These are phyloP conservation scores for Alternaria conjuncta DNA, from an alignment of 2,329 filamentous ascomycete species.

Conservation along the genomic window DNA sequence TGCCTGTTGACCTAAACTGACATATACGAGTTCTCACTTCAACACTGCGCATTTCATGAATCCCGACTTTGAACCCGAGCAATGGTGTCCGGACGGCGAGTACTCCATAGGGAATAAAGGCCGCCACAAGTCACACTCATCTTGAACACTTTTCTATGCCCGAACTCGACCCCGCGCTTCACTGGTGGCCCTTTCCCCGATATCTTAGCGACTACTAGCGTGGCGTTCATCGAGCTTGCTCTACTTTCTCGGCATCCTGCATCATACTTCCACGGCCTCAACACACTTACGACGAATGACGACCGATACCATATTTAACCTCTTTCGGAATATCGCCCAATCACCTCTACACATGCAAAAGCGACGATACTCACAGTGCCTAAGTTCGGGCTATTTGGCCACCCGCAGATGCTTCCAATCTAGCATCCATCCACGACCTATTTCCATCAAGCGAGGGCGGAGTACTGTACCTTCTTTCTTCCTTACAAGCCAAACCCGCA, in stretches of 20 bases:
- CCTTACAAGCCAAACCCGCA: constrained; percentile 33
- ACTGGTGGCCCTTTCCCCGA: constrained; percentile 38
- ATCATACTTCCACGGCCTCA: constrained; percentile 40
- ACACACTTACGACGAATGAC: constrained; percentile 38
- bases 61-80: constrained; percentile 60
- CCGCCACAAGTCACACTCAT: constrained; percentile 47
- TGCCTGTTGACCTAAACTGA: constrained; percentile 18
- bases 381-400: constrained; percentile 21
- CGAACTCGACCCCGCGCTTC: constrained; percentile 25
- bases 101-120: constrained; percentile 49
- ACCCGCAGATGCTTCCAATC: constrained; percentile 25
- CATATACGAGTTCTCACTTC: constrained; percentile 53
- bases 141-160: constrained; percentile 28
- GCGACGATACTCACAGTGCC: constrained; percentile 26
- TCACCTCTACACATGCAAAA: constrained; percentile 41
- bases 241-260: constrained; percentile 36
- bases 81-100: constrained; percentile 58
- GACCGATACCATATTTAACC: constrained; percentile 46
- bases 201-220: constrained; percentile 47
- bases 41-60: constrained; percentile 61
- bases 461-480: constrained; percentile 29
- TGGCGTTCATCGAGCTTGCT: constrained; percentile 44
- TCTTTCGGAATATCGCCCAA: constrained; percentile 35
- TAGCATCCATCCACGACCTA: constrained; percentile 27
- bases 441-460: constrained; percentile 27